These are phyloP conservation scores for Aspergillus cejpii DNA, from an alignment of 2,329 filamentous ascomycete species.

Conservation along the genomic window DNA sequence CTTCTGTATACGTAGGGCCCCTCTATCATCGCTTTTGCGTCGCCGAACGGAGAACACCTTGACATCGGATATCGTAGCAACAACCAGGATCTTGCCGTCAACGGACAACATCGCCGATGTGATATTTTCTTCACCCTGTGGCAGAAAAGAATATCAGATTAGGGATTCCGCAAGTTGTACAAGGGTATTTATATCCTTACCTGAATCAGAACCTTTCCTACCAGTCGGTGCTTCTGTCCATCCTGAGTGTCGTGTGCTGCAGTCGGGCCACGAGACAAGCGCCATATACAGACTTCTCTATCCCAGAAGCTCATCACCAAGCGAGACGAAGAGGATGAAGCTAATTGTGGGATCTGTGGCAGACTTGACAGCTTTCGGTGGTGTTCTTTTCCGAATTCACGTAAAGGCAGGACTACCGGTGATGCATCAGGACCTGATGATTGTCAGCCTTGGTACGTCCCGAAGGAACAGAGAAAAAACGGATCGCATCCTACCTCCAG, in stretches of 20 bases:
- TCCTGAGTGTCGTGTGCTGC: slow-evolving; percentile 40
- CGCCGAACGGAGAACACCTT: slow-evolving; percentile 68
- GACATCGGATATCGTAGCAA: slow-evolving; percentile 65
- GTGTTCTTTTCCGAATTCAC: slow-evolving; percentile 68
- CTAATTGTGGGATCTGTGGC: slow-evolving; percentile 67
- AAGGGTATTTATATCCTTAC: slow-evolving; percentile 24
- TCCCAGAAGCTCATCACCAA: slow-evolving; percentile 91
- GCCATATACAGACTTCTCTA: slow-evolving; percentile 78
- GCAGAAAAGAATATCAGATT: slow-evolving; percentile 3
- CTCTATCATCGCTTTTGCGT: slow-evolving; percentile 46
- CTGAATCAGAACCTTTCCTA: slow-evolving; percentile 59
- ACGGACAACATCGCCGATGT: slow-evolving; percentile 65
- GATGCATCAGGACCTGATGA: slow-evolving; percentile 70
- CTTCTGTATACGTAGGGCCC: slow-evolving; percentile 64
- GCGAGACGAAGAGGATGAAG: slow-evolving; percentile 65
- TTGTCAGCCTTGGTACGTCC: slow-evolving; percentile 6
- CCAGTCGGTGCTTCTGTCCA: slow-evolving; percentile 42
- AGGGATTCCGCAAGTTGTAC: slow-evolving; percentile 36
- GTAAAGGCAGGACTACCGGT: slow-evolving; percentile 74
- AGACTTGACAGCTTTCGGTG: slow-evolving; percentile 76
- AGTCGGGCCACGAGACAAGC: slow-evolving; percentile 46
- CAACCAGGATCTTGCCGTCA: slow-evolving; percentile 66
- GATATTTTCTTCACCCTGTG: slow-evolving; percentile 70
- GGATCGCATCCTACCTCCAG: slow-evolving; percentile 62
- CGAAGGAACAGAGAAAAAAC: background rate